Evolutionary conservation across 257 asterid genomes (phyloP).

Genomic region (Salvia splendens): DNA sequence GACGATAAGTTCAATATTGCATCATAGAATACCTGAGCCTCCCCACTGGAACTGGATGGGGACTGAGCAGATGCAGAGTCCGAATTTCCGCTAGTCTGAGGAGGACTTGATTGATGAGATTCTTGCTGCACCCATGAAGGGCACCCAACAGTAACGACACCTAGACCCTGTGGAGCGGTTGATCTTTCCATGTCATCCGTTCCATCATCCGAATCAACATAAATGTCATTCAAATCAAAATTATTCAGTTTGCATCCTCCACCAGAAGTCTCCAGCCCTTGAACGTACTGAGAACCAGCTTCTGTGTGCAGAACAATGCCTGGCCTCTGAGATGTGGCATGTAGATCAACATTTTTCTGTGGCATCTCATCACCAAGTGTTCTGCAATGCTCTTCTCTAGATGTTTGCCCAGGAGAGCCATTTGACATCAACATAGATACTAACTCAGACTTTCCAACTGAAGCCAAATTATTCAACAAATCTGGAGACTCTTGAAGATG

Average conservation of each 20-base stretch:
- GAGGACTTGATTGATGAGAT: conserved; percentile 77
- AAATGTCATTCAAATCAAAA: conserved; percentile 73
- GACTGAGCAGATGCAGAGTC: conserved; percentile 83
- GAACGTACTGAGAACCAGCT: conserved; percentile 48
- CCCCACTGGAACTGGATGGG: conserved; percentile 80
- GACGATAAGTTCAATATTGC: conserved; percentile 19
- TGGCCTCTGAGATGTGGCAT: conserved; percentile 50
- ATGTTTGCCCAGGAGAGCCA: conserved; percentile 50
- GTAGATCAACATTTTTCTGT: conserved; percentile 36
- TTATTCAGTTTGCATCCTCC: conserved; percentile 61
- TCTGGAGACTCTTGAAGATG: conserved; percentile 50
- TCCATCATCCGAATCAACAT: conserved; percentile 74
- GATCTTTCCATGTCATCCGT: conserved; percentile 59
- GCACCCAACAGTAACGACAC: conserved; percentile 47
- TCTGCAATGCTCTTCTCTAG: conserved; percentile 43
- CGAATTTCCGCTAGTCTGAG: conserved; percentile 76
- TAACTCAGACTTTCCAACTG: conserved; percentile 49
- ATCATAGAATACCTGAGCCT: conserved; percentile 60
- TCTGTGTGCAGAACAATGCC: conserved; percentile 40
- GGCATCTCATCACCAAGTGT: conserved; percentile 44
- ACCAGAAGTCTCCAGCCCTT: conserved; percentile 48
- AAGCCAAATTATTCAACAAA: conserved; percentile 48
- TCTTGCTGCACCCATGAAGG: conserved; percentile 75
- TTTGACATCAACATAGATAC: conserved; percentile 48
- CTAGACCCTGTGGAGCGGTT: conserved; percentile 47